A percentile compares a stretch with the other conserved stretches of the same genome.
Conservation (phyloP, 164 flowering plant species). For the Warburgia ugandensis region DNA sequence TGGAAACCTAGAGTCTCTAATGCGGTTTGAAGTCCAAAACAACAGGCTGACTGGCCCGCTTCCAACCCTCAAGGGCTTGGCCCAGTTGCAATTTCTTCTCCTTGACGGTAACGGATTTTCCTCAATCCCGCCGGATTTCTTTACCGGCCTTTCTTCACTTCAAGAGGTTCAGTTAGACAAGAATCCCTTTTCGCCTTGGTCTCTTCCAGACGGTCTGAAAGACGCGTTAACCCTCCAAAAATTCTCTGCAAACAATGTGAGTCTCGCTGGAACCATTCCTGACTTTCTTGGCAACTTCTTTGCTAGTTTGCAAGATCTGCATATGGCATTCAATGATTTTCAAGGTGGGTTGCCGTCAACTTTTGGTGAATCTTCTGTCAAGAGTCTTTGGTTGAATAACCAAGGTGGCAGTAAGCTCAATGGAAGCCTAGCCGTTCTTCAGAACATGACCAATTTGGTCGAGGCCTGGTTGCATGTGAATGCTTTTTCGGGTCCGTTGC, state of each 20-base stretch:
- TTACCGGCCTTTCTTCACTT: constrained; percentile 47
- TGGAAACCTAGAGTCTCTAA: constrained; percentile 34
- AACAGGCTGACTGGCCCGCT: constrained; percentile 69
- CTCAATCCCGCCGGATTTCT: constrained; percentile 60
- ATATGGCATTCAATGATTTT: constrained; percentile 54
- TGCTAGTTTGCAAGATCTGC: constrained; percentile 48
- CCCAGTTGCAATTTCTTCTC: constrained; percentile 42
- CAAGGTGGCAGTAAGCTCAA: constrained; percentile 53
- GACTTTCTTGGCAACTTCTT: constrained; percentile 45
- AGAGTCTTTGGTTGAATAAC: constrained; percentile 88
- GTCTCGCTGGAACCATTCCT: constrained; percentile 56
- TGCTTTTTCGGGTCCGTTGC: constrained; percentile 74
- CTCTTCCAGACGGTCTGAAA: constrained; percentile 49
- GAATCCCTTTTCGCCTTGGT: constrained; percentile 31
- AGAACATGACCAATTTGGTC: constrained; percentile 63
- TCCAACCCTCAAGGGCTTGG: constrained; percentile 55
- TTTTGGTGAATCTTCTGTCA: constrained; percentile 43
- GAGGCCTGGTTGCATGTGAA: constrained; percentile 80
- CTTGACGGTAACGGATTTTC: constrained; percentile 52
- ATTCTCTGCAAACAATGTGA: constrained; percentile 81
- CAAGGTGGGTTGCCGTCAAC: constrained; percentile 58
- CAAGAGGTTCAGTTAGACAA: constrained; percentile 26
- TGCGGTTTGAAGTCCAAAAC: constrained; percentile 59
- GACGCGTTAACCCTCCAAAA: constrained; percentile 52
- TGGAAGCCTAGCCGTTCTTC: constrained; percentile 56